Conservation (phyloP, 2,329 filamentous ascomycete genomes). For the Pseudocercospora crystallina region DNA sequence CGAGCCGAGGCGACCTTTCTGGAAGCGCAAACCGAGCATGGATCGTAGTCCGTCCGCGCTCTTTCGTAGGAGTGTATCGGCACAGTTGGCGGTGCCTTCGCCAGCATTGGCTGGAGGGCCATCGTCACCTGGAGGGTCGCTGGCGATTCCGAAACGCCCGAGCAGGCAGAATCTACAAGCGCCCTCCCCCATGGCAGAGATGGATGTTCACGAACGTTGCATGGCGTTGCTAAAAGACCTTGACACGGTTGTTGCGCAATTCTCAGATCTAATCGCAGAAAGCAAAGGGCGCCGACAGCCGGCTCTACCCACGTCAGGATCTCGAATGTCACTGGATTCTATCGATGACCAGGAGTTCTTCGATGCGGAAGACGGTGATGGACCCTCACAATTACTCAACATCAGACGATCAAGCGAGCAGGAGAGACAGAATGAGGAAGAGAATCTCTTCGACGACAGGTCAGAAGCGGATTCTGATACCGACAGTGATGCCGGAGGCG, state of each 20-base stretch:
- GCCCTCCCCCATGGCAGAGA: slow-evolving; percentile 21
- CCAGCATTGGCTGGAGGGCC: slow-evolving; percentile 31
- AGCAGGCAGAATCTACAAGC: slow-evolving; percentile 23
- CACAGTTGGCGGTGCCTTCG: slow-evolving; percentile 53
- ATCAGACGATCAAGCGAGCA: slow-evolving; percentile 73
- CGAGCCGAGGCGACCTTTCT: slow-evolving; percentile 72
- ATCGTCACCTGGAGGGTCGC: slow-evolving; percentile 34
- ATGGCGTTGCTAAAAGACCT: slow-evolving; percentile 80
- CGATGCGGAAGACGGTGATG: slow-evolving; percentile 69
- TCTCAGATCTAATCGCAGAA: slow-evolving; percentile 71
- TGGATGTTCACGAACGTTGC: slow-evolving; percentile 75
- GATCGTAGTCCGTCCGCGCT: slow-evolving; percentile 42
- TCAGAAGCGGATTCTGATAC: slow-evolving; percentile 61
- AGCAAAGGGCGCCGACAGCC: slow-evolving; percentile 73
- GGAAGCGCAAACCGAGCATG: slow-evolving; percentile 79
- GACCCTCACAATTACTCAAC: slow-evolving; percentile 66
- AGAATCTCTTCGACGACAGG: slow-evolving; percentile 49
- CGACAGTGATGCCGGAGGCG: slow-evolving; percentile 57
- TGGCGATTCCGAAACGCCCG: slow-evolving; percentile 38
- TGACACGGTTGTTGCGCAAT: slow-evolving; percentile 79
- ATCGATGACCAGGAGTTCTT: slow-evolving; percentile 87
- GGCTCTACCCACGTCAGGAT: slow-evolving; percentile 43
- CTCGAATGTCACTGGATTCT: slow-evolving; percentile 75
- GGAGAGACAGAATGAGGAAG: slow-evolving; percentile 61
- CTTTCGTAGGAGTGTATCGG: slow-evolving; percentile 52